phyloP scores from a whole-genome alignment of 2,329 filamentous ascomycete genomes.

The Truncatella angustata region DNA sequence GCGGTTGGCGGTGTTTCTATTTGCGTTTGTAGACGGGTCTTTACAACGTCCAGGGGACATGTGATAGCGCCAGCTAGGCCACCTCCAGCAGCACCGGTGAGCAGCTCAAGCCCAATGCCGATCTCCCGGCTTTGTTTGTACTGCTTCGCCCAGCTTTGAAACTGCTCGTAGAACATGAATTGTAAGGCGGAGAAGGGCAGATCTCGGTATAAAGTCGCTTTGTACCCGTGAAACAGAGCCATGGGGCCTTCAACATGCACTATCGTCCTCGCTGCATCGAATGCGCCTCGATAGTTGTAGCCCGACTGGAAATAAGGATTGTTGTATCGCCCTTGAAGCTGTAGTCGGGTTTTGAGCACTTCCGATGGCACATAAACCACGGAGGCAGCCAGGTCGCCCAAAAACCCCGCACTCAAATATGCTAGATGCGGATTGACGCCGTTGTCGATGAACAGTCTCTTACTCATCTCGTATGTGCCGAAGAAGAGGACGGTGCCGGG shows the following conservation, averaged over 20 bases:
- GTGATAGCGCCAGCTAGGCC: slow-evolving; percentile 92
- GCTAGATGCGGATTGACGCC: slow-evolving; percentile 80
- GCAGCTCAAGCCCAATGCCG: slow-evolving; percentile 77
- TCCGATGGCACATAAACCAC: slow-evolving; percentile 95
- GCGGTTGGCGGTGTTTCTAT: slow-evolving; percentile 45
- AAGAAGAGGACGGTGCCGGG: slow-evolving; percentile 95
- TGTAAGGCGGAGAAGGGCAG: slow-evolving; percentile 94
- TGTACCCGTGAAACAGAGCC: slow-evolving; percentile 95
- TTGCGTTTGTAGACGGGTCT: slow-evolving; percentile 94
- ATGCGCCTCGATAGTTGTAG: slow-evolving; percentile 89
- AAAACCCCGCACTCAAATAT: slow-evolving; percentile 88
- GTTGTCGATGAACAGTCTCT: slow-evolving; percentile 80
- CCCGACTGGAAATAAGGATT: slow-evolving; percentile 92
- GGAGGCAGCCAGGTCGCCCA: slow-evolving; percentile 89
- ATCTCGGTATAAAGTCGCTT: slow-evolving; percentile 90
- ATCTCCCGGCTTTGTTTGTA: slow-evolving; percentile 83
- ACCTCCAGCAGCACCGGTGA: slow-evolving; percentile 86
- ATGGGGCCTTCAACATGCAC: slow-evolving; percentile 75
- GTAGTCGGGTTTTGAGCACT: slow-evolving; percentile 94
- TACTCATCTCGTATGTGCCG: slow-evolving; percentile 93
- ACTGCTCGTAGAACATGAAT: slow-evolving; percentile 98
- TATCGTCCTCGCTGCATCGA: slow-evolving; percentile 84
- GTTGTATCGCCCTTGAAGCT: slow-evolving; percentile 91
- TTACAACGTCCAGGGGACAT: slow-evolving; percentile 90
- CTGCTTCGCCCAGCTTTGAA: slow-evolving; percentile 74